Percentiles rank a stretch among this genome's conserved stretches.
phyloP scores from a whole-genome alignment of 768 basidiomycete species.

The Gelatoporia subvermispora region DNA sequence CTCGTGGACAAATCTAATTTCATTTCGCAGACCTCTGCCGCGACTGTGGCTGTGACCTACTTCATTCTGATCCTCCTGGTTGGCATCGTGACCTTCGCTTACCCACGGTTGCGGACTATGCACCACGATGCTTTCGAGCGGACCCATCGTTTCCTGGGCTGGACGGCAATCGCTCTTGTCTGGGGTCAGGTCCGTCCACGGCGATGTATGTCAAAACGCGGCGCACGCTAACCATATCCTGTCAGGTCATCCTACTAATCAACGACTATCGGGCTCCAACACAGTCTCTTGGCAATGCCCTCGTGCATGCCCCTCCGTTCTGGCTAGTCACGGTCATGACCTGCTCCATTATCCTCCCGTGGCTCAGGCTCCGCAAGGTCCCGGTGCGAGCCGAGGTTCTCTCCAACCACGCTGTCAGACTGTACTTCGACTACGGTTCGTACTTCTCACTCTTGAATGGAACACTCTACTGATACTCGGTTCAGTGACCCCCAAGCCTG shows the following conservation, averaged over 20 bases:
- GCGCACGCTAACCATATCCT: constrained; percentile 11
- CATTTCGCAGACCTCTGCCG: constrained; percentile 38
- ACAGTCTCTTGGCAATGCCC: constrained; percentile 36
- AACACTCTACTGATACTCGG: constrained; percentile 15
- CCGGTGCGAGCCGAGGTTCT: constrained; percentile 47
- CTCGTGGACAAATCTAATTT: constrained; percentile 38
- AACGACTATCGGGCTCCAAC: constrained; percentile 43
- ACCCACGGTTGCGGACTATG: constrained; percentile 42
- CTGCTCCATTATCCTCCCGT: constrained; percentile 53
- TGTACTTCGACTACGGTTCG: constrained; percentile 57
- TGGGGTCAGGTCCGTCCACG: constrained; percentile 43
- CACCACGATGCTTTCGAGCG: constrained; percentile 52
- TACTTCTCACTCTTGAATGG: constrained; percentile 5
- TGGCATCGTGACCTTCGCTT: constrained; percentile 47
- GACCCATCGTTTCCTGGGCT: constrained; percentile 53
- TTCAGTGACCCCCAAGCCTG: constrained; percentile 27
- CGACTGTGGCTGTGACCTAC: constrained; percentile 49
- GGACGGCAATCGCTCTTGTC: constrained; percentile 47
- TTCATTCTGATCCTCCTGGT: constrained; percentile 43
- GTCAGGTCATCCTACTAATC: constrained; percentile 43
- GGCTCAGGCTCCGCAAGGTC: constrained; percentile 54
- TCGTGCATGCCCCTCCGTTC: constrained; percentile 43
- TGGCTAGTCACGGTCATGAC: constrained; percentile 55
- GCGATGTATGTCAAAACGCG: constrained; percentile 5
- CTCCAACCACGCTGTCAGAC: constrained; percentile 51